These are phyloP conservation scores for Colletotrichum aenigma DNA, from an alignment of 2,329 filamentous ascomycete species.

Conservation along the genomic window DNA sequence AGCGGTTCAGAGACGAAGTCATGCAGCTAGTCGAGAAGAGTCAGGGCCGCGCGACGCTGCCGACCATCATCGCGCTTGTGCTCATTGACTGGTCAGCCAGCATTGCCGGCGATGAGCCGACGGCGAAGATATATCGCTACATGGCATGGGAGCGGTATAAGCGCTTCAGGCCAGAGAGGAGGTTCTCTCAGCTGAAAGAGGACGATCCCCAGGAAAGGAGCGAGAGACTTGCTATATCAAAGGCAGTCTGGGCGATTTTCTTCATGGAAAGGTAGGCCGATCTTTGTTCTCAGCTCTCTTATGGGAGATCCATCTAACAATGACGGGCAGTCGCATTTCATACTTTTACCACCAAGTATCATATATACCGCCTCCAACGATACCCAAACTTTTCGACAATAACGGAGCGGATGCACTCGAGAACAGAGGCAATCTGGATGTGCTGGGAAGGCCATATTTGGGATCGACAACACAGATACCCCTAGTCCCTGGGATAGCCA, in stretches of 20 bases:
- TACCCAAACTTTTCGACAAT: constrained; percentile 9
- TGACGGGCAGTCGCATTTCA: neutral
- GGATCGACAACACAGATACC: neutral
- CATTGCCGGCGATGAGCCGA: constrained; percentile 11
- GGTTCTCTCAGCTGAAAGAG: neutral
- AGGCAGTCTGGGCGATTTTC: constrained; percentile 6
- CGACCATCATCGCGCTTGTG: constrained; percentile 4
- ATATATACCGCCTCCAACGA: constrained; percentile 4
- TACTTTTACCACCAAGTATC: constrained; percentile 6
- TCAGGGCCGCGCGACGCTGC: constrained; percentile 9
- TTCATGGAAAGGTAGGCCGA: constrained; percentile 8
- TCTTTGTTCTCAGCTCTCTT: neutral
- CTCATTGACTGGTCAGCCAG: constrained; percentile 4
- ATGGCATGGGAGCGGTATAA: constrained; percentile 19
- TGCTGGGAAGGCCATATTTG: neutral
- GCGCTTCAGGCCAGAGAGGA: neutral
- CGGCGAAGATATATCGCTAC: constrained; percentile 15
- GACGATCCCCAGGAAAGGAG: neutral
- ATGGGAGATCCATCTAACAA: fast-evolving
- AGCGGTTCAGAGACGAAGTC: neutral
- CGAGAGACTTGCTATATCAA: constrained; percentile 7
- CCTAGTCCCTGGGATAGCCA: neutral
- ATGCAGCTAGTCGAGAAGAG: constrained; percentile 16
- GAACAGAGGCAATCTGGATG: constrained; percentile 2
- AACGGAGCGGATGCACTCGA: neutral